Evolutionary conservation across 1,139 yeast genomes (phyloP), one percentile per base, ranked within the genome.

Genomic region (Pichiaceae sp.): DNA sequence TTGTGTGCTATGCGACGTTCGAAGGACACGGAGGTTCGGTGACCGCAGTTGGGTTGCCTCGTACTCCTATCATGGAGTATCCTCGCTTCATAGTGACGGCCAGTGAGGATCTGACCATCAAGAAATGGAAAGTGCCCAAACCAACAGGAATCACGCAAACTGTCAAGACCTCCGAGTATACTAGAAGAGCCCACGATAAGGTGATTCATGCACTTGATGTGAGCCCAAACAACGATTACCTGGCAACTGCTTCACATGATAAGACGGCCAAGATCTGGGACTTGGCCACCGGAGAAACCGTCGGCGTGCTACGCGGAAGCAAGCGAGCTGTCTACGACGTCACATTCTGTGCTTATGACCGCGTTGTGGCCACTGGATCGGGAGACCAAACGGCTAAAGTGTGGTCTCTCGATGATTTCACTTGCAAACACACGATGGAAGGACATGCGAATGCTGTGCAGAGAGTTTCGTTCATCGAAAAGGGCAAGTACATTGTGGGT

Each of bases 201-300:
- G 96, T 91, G 58, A 89, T 91, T 42, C 93, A 91, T 53, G 75
- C 93, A 3, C 63, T 93, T 36, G 96, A 86, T 46, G 68, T 91
- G 2, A 72, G 96, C 5, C 95, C 96, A 11, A 87, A 89, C 52
- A 94, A 91, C 59, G 82, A 80, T 46, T 67, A 70, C 43, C 78
- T 91, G 53, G 97, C 96, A 1, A 82, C 96, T 4, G 97, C 96
- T 1, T 84, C 96, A n/a, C 95, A 84, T 57, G 99, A 91, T 57
- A 84, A 89, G 52, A 71, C 89, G 3, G 93, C 83, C 44, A 91
- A 93, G 57, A 64, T 91, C 4, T 93, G 97, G 97, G 79, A 83
- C 52, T 54, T 75, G 26, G 81, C 76, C 31, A 63, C 75, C 12
- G 97, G 98, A 38, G 96, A 91, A 58, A 75, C 82, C 3, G 64